phyloP scores from a whole-genome alignment of 352 stramenopile species.

The Phytophthora gonapodyides region DNA sequence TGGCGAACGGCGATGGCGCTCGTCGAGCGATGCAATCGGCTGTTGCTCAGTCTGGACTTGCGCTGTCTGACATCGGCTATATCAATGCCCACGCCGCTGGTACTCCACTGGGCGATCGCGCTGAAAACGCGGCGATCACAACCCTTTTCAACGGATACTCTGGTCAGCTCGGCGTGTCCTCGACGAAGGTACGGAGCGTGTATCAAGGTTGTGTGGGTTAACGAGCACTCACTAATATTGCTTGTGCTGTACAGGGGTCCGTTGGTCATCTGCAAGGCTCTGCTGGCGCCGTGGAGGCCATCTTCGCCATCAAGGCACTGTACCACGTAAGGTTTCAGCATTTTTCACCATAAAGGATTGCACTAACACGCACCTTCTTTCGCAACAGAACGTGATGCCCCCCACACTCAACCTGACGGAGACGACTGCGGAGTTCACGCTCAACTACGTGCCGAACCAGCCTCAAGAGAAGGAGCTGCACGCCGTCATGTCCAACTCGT shows the following conservation, averaged over 20 bases:
- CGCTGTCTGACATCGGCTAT: constrained; percentile 93
- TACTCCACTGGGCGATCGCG: constrained; percentile 96
- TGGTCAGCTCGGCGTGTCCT: constrained; percentile 67
- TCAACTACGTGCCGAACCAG: constrained; percentile 74
- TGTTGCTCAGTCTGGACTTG: constrained; percentile 75
- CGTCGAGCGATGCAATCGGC: constrained; percentile 92
- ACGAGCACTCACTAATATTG: neutral
- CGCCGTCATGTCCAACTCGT: constrained; percentile 93
- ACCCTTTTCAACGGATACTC: constrained; percentile 73
- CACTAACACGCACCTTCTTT: neutral
- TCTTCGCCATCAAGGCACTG: constrained; percentile 92
- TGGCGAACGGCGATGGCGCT: constrained; percentile 71
- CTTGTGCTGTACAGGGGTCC: constrained; percentile 46
- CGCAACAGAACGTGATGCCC: constrained; percentile 75
- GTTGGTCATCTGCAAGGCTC: constrained; percentile 95
- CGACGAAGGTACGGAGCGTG: constrained; percentile 63
- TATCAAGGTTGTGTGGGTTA: neutral
- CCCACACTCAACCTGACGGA: constrained; percentile 94
- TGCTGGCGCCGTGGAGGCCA: constrained; percentile 95
- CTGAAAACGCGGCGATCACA: constrained; percentile 93
- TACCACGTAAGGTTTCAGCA: constrained; percentile 54
- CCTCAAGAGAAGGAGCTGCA: constrained; percentile 68
- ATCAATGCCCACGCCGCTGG: constrained; percentile 98
- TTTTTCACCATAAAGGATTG: neutral
- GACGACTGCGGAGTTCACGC: constrained; percentile 65